Evolutionary conservation across 1,284 basidiomycete species (phyloP).

Genomic region (Pisolithus thermaeus): DNA sequence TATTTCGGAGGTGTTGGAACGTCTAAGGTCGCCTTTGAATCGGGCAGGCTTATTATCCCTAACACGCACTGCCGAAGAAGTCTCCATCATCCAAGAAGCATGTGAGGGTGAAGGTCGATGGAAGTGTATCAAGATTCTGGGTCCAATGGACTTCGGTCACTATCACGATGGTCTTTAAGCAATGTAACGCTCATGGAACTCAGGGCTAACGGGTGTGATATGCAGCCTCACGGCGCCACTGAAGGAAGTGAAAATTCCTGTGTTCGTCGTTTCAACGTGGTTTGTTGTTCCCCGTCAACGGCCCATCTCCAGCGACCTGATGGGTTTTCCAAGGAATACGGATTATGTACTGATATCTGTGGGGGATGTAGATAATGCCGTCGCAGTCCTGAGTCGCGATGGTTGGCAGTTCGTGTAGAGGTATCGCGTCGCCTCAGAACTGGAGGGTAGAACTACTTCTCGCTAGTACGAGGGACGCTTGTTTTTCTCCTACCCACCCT

Average conservation of each 20-base stretch:
- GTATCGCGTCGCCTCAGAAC: no score
- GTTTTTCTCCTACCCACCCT: no score
- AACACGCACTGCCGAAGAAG: slow-evolving; percentile 54
- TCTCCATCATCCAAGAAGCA: slow-evolving; percentile 51
- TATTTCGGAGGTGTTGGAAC: slow-evolving; percentile 29
- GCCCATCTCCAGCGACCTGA: background rate
- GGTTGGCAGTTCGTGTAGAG: slow-evolving; percentile 41
- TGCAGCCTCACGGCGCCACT: slow-evolving; percentile 53
- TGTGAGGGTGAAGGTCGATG: slow-evolving; percentile 39
- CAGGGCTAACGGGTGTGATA: slow-evolving; percentile 57
- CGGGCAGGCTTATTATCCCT: slow-evolving; percentile 45
- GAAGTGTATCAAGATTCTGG: slow-evolving; percentile 57
- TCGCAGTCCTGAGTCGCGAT: slow-evolving; percentile 37
- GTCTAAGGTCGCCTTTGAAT: slow-evolving; percentile 14
- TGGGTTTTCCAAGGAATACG: slow-evolving; percentile 44
- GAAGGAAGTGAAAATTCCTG: slow-evolving; percentile 45
- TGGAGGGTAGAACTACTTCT: no score
- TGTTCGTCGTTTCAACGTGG: slow-evolving; percentile 72
- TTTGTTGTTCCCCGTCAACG: slow-evolving; percentile 23
- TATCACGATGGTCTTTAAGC: slow-evolving; percentile 11
- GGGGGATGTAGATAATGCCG: slow-evolving; percentile 36
- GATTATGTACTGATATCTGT: slow-evolving; percentile 54
- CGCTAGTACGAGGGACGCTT: no score
- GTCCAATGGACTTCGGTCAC: slow-evolving; percentile 61
- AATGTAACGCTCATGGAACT: slow-evolving; percentile 2